A percentile compares a stretch with the other conserved stretches of the same genome.
phyloP scores from a whole-genome alignment of 805 yeast species.

The Myxozyma neotropica region DNA sequence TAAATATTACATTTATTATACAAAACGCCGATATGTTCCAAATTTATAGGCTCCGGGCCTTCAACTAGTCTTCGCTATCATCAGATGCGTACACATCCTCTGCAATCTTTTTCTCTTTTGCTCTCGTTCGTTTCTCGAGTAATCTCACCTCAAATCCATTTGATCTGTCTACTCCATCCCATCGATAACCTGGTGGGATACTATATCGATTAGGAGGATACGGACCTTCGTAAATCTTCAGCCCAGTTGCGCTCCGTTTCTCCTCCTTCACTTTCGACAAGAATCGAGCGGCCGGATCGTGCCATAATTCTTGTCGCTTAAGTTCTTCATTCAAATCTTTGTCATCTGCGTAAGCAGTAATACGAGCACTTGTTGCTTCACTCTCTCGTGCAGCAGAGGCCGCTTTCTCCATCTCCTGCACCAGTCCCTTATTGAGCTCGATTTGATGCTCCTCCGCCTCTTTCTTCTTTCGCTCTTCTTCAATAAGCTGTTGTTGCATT shows the following conservation, averaged over 20 bases:
- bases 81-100: conserved; percentile 32
- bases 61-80: conserved; percentile 14
- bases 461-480: conserved; percentile 36
- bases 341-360: conserved; percentile 47
- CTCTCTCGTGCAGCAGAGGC: conserved; percentile 43
- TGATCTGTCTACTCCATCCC: conserved; percentile 93
- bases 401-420: conserved; percentile 47
- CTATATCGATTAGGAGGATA: conserved; percentile 72
- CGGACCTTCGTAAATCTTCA: conserved; percentile 58
- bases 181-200: conserved; percentile 74
- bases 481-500: conserved; percentile 35
- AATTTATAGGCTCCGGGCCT: too few relatives aligned
- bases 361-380: conserved; percentile 36
- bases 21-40: background rate
- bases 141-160: conserved; percentile 79
- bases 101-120: conserved; percentile 31
- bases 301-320: conserved; percentile 47
- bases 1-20: background rate
- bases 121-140: conserved; percentile 45
- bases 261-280: conserved; percentile 37
- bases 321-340: conserved; percentile 44
- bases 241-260: conserved; percentile 46
- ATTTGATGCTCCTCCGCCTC: conserved; percentile 36
- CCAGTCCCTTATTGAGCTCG: conserved; percentile 45
- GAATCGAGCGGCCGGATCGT: conserved; percentile 67